A percentile compares a stretch with the other conserved stretches of the same genome.
Evolutionary conservation across 352 stramenopile genomes (phyloP).

Genomic region (Phytophthora nicotianae): DNA sequence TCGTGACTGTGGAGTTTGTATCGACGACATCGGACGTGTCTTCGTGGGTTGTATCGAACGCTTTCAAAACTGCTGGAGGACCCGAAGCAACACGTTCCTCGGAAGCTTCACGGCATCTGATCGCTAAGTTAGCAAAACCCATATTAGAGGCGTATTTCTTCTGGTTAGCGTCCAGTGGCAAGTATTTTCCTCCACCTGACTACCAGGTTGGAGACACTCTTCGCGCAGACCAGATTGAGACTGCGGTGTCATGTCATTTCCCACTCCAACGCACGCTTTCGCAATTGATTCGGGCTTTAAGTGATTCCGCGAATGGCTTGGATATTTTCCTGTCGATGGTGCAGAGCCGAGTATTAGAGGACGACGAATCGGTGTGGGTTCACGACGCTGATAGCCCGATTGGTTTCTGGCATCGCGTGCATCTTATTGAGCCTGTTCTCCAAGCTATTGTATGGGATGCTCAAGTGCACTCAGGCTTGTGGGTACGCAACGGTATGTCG

Average conservation of each 20-base stretch:
- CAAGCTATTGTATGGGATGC: constrained; percentile 89
- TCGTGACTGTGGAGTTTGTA: constrained; percentile 86
- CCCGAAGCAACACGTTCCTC: constrained; percentile 25
- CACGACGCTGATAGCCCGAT: constrained; percentile 61
- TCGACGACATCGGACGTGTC: constrained; percentile 83
- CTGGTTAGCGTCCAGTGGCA: constrained; percentile 72
- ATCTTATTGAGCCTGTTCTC: constrained; percentile 78
- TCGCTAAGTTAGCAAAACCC: constrained; percentile 61
- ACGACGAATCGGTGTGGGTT: constrained; percentile 55
- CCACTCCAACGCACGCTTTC: constrained; percentile 79
- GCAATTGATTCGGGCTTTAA: constrained; percentile 73
- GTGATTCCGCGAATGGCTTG: constrained; percentile 58
- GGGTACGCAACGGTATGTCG: constrained; percentile 85
- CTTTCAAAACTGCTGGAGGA: constrained; percentile 58
- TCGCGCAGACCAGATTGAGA: constrained; percentile 60
- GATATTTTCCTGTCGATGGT: constrained; percentile 67
- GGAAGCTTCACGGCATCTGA: constrained; percentile 39
- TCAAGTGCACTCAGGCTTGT: constrained; percentile 83
- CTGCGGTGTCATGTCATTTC: constrained; percentile 77
- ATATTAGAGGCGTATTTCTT: constrained; percentile 83
- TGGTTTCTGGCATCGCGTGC: constrained; percentile 83
- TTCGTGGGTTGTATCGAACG: constrained; percentile 80
- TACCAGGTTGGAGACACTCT: constrained; percentile 67
- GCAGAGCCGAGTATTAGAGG: constrained; percentile 31
- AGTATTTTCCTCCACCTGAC: constrained; percentile 77